Evolutionary conservation across 805 yeast species (phyloP).

Genomic region (Cyberlindnera bimundalis): DNA sequence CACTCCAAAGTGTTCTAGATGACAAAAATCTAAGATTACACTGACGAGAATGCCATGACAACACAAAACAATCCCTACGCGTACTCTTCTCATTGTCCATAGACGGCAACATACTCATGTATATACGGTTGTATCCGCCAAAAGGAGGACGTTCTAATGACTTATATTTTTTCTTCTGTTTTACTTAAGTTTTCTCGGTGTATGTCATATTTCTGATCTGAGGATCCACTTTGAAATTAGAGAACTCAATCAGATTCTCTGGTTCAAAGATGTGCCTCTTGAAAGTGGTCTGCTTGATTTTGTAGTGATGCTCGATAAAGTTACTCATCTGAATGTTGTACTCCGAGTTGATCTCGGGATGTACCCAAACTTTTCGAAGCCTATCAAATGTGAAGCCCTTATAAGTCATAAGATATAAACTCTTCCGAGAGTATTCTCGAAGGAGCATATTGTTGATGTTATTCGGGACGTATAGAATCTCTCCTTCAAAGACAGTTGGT

Average conservation of each 20-base stretch:
- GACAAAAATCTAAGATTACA: background rate
- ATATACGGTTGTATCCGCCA: conserved; percentile 2
- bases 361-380: conserved; percentile 18
- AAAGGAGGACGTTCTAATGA: conserved; percentile 2
- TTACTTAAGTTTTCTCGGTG: background rate
- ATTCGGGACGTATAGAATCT: conserved; percentile 53
- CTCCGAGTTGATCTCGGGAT: conserved; percentile 17
- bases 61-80: too few relatives aligned
- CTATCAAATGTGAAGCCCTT: conserved; percentile 40
- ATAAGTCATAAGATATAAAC: conserved; percentile 35
- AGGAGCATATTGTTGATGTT: conserved; percentile 40
- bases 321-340: conserved; percentile 12
- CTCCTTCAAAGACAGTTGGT: conserved; percentile 54
- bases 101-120: conserved; percentile 4
- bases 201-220: conserved; percentile 7
- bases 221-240: conserved; percentile 12
- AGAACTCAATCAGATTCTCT: conserved; percentile 8
- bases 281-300: conserved; percentile 19
- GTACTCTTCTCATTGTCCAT: too few relatives aligned
- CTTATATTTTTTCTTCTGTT: background rate
- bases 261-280: conserved; percentile 20
- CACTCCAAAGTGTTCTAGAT: background rate
- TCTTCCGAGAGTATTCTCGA: conserved; percentile 43
- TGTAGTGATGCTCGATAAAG: conserved; percentile 17
- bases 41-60: too few relatives aligned